A percentile compares a stretch with the other conserved stretches of the same genome.
Evolutionary conservation across 1,284 basidiomycete species (phyloP).

Genomic region (Polyporus tsugae): DNA sequence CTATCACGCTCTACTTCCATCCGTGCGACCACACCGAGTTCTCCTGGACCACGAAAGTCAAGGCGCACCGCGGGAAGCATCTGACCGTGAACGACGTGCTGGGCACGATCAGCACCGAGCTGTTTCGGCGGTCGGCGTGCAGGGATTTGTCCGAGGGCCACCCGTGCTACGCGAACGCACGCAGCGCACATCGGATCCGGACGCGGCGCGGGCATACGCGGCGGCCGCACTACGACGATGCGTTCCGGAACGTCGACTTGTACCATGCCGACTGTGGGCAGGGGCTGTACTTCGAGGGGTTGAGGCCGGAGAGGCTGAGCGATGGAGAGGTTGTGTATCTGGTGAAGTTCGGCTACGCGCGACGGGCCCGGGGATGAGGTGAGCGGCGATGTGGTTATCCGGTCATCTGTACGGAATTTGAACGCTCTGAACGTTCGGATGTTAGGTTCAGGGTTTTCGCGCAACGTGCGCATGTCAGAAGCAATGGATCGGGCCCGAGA

Average conservation of each 20-base stretch:
- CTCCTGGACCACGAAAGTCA: slow-evolving; percentile 6
- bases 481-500: too few relatives aligned
- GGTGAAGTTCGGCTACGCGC: slow-evolving; percentile 9
- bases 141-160: slow-evolving; percentile 10
- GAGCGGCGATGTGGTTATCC: not conserved
- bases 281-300: slow-evolving; percentile 11
- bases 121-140: slow-evolving; percentile 13
- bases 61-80: not conserved
- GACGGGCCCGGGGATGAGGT: not conserved
- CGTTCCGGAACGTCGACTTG: slow-evolving; percentile 17
- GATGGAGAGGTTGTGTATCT: slow-evolving; percentile 10
- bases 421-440: too few relatives aligned
- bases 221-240: slow-evolving; percentile 4
- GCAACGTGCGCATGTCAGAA: too few relatives aligned
- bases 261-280: slow-evolving; percentile 6
- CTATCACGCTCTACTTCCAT: slow-evolving; percentile 9
- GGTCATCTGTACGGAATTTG: too few relatives aligned
- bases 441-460: too few relatives aligned
- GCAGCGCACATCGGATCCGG: slow-evolving; percentile 7
- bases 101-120: slow-evolving; percentile 14
- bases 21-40: slow-evolving; percentile 15
- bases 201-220: not conserved
- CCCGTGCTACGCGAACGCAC: slow-evolving; percentile 11
- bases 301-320: slow-evolving; percentile 8
- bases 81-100: slow-evolving; percentile 15